Evolutionary conservation across 495 filamentous ascomycete species (phyloP).

Genomic region (Penicillium bialowiezense): DNA sequence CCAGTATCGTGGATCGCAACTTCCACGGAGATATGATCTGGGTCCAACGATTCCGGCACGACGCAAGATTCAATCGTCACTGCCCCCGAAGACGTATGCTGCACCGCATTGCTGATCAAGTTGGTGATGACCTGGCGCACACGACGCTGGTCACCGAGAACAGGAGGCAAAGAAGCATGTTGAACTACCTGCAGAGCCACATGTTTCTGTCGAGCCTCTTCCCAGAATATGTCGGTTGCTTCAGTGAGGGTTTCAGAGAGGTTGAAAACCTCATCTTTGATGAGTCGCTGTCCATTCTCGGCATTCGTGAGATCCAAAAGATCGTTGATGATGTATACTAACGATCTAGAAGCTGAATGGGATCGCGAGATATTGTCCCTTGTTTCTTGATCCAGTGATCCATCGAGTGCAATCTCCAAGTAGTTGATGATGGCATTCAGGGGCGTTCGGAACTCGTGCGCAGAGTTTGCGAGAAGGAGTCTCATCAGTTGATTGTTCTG

Average conservation of each 20-base stretch:
- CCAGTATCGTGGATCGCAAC: slow-evolving; percentile 77
- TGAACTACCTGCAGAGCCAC: slow-evolving; percentile 66
- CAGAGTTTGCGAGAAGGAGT: slow-evolving; percentile 80
- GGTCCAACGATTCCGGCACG: slow-evolving; percentile 29
- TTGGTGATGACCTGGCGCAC: slow-evolving; percentile 82
- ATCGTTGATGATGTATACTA: slow-evolving; percentile 93
- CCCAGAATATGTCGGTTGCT: slow-evolving; percentile 68
- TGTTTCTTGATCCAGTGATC: slow-evolving; percentile 72
- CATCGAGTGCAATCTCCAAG: slow-evolving; percentile 85
- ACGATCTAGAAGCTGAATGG: slow-evolving; percentile 85
- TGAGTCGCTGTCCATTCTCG: slow-evolving; percentile 71
- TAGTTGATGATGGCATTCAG: slow-evolving; percentile 95
- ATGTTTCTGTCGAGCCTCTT: slow-evolving; percentile 71
- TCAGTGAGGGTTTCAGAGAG: slow-evolving; percentile 69
- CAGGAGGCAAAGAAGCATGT: slow-evolving; percentile 68
- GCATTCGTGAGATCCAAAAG: slow-evolving; percentile 84
- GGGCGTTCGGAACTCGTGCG: slow-evolving; percentile 87
- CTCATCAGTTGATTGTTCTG: slow-evolving; percentile 75
- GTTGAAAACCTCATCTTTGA: slow-evolving; percentile 78
- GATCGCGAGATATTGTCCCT: slow-evolving; percentile 80
- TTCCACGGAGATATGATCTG: slow-evolving; percentile 59
- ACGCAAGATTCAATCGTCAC: slow-evolving; percentile 69
- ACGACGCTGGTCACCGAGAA: slow-evolving; percentile 81
- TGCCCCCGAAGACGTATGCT: slow-evolving; percentile 65
- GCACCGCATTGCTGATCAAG: slow-evolving; percentile 77